phyloP scores from a whole-genome alignment of 208 protist genomes.

The Trypanosoma cruzi region DNA sequence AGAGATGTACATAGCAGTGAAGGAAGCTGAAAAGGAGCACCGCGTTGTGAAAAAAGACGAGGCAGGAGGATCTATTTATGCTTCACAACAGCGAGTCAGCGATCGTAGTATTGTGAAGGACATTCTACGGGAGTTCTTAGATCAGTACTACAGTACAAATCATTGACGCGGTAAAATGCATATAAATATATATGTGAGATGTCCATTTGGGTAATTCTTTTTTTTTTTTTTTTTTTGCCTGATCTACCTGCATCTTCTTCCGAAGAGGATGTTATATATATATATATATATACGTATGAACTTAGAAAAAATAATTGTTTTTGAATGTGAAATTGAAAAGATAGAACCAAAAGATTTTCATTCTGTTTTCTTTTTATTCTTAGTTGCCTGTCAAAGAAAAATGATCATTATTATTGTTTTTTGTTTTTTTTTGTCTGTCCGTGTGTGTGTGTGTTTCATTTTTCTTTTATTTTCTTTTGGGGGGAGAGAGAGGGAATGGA shows the following conservation, averaged over 20 bases:
- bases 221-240: conserved; percentile 8
- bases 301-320: neutral
- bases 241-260: neutral
- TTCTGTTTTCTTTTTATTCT: no score
- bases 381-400: no score
- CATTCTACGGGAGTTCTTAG: conserved; percentile 79
- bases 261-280: neutral
- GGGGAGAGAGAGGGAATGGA: neutral
- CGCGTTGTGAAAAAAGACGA: conserved; percentile 30
- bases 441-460: conserved; percentile 10
- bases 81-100: conserved; percentile 88
- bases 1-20: conserved; percentile 40
- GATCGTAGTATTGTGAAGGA: conserved; percentile 93
- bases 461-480: neutral
- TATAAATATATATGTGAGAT: conserved; percentile 29
- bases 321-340: no score
- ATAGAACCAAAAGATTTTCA: no score
- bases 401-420: conserved; percentile 15
- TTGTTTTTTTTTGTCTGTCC: conserved; percentile 8
- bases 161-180: conserved; percentile 8
- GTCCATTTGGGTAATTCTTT: neutral
- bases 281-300: conserved; percentile 20
- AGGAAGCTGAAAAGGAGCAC: conserved; percentile 39
- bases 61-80: conserved; percentile 91
- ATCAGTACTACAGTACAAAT: conserved; percentile 72